Evolutionary conservation across 1,284 basidiomycete species (phyloP).

Genomic region (Exsudoporus floridanus): DNA sequence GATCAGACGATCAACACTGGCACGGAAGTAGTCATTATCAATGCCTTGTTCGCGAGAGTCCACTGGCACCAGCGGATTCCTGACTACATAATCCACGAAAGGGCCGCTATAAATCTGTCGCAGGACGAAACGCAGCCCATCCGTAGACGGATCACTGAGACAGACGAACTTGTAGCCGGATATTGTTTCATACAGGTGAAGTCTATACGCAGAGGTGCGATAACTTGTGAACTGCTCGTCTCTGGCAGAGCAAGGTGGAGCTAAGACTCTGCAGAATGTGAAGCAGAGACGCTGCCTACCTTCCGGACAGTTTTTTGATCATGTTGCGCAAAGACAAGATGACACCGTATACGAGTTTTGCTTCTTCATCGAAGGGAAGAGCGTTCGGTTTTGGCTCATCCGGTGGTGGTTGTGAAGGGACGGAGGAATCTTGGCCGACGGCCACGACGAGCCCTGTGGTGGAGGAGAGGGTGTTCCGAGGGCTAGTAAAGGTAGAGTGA

Average conservation of each 20-base stretch:
- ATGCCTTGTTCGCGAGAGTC: slow-evolving; percentile 80
- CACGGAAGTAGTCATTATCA: slow-evolving; percentile 89
- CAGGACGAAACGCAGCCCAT: slow-evolving; percentile 81
- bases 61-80: slow-evolving; percentile 85
- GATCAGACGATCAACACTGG: slow-evolving; percentile 77
- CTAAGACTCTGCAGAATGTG: slow-evolving; percentile 1
- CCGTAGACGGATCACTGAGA: slow-evolving; percentile 82
- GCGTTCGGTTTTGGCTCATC: slow-evolving; percentile 43
- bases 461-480: slow-evolving; percentile 61
- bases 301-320: slow-evolving; percentile 89
- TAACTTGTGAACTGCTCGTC: slow-evolving; percentile 92
- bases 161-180: slow-evolving; percentile 96
- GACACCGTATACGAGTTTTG: slow-evolving; percentile 96
- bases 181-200: slow-evolving; percentile 90
- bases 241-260: slow-evolving; percentile 39
- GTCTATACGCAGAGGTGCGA: slow-evolving; percentile 88
- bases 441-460: slow-evolving; percentile 68
- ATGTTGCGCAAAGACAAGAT: slow-evolving; percentile 91
- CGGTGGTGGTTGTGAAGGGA: slow-evolving; percentile 39
- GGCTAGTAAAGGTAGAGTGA: slow-evolving; percentile 48
- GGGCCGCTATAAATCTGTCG: slow-evolving; percentile 91
- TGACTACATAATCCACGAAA: slow-evolving; percentile 90
- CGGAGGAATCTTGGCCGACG: slow-evolving; percentile 50
- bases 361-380: slow-evolving; percentile 94
- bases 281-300: slow-evolving; percentile 37